Conservation (phyloP, 768 basidiomycete species). For the Leccinum subtestaceum region DNA sequence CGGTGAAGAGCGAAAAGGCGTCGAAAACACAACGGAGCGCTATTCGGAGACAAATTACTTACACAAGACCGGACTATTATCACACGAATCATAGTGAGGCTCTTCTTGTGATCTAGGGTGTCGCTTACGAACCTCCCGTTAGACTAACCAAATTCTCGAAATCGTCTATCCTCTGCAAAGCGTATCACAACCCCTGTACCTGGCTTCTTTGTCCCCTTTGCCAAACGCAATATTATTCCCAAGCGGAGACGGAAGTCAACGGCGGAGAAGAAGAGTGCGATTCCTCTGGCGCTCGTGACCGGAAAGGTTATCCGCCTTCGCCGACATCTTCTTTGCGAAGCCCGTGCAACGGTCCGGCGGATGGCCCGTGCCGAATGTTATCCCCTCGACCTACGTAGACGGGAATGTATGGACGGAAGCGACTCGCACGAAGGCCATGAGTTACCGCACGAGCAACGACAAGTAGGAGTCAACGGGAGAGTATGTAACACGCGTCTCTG, state of each 20-base stretch:
- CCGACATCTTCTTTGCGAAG: slow-evolving; percentile 77
- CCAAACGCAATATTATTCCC: slow-evolving; percentile 81
- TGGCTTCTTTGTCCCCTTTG: slow-evolving; percentile 81
- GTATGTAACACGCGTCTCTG: slow-evolving; percentile 65
- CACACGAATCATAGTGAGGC: slow-evolving; percentile 54
- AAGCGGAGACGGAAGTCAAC: slow-evolving; percentile 91
- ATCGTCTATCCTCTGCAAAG: slow-evolving; percentile 35
- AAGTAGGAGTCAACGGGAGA: slow-evolving; percentile 58
- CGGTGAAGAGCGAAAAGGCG: slow-evolving; percentile 56
- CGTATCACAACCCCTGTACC: slow-evolving; percentile 48
- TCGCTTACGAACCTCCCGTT: slow-evolving; percentile 10
- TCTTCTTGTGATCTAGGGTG: slow-evolving; percentile 6
- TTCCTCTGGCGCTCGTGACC: slow-evolving; percentile 72
- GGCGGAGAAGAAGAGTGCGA: slow-evolving; percentile 81
- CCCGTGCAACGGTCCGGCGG: slow-evolving; percentile 85
- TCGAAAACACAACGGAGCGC: slow-evolving; percentile 62
- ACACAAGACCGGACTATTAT: slow-evolving; percentile 68
- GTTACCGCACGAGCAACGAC: slow-evolving; percentile 45
- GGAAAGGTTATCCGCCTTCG: slow-evolving; percentile 55
- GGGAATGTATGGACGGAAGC: slow-evolving; percentile 43
- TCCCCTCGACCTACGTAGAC: slow-evolving; percentile 53
- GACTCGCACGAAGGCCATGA: slow-evolving; percentile 51
- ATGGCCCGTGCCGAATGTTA: slow-evolving; percentile 73
- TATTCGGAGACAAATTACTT: slow-evolving; percentile 74
- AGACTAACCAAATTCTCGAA: slow-evolving; percentile 44